Evolutionary conservation across 2,329 filamentous ascomycete species (phyloP).

Genomic region (Zymoseptoria passerinii): DNA sequence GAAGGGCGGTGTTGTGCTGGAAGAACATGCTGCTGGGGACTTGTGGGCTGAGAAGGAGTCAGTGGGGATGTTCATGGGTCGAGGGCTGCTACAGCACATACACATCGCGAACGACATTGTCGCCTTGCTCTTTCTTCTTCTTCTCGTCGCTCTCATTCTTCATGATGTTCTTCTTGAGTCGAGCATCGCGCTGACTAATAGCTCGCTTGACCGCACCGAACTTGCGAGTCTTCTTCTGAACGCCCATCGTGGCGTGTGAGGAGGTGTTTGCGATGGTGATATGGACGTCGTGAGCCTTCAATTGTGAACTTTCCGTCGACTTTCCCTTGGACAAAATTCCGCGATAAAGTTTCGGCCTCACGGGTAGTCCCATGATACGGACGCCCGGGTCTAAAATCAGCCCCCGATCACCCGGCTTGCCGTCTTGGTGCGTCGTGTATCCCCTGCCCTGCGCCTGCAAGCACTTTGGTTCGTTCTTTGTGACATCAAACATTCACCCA

Average conservation of each 20-base stretch:
- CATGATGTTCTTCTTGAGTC: slow-evolving; percentile 72
- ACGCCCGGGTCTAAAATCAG: neutral
- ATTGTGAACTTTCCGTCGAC: neutral
- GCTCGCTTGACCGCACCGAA: slow-evolving; percentile 78
- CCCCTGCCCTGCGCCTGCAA: neutral
- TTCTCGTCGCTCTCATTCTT: slow-evolving; percentile 53
- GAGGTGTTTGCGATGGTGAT: neutral
- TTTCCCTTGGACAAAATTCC: neutral
- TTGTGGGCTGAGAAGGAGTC: slow-evolving; percentile 25
- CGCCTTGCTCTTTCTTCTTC: slow-evolving; percentile 46
- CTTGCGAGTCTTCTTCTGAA: slow-evolving; percentile 84
- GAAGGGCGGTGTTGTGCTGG: slow-evolving; percentile 75
- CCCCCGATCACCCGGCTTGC: neutral
- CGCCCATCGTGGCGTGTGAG: slow-evolving; percentile 55
- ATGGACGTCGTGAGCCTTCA: neutral
- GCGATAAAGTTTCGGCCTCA: neutral
- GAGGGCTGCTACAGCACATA: slow-evolving; percentile 30
- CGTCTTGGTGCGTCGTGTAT: neutral
- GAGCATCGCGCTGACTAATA: slow-evolving; percentile 70
- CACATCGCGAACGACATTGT: slow-evolving; percentile 66
- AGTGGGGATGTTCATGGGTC: neutral
- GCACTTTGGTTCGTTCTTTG: neutral
- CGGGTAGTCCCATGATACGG: neutral
- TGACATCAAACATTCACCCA: neutral
- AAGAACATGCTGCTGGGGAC: slow-evolving; percentile 62